Base-by-base conservation (phyloP, 306 rosid genomes). In the Pyrus communis region DNA sequence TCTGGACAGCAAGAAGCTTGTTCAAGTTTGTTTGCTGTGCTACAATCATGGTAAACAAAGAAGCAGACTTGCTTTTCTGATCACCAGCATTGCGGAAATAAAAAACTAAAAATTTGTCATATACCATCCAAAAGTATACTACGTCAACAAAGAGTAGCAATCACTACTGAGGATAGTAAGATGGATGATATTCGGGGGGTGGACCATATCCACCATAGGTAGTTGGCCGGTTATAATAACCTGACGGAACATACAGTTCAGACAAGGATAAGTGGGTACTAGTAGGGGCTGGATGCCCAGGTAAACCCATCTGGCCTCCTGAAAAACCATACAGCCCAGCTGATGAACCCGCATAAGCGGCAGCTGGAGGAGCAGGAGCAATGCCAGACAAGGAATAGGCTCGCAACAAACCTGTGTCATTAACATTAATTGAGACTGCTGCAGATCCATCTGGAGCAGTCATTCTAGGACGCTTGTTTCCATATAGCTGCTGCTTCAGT, bases 91-190 rank as follows among this genome's bases (percentile, higher is more conserved):
- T 75, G 80, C 60, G 45, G 45, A 42, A 27, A 73, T 63, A 75
- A 77, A 75, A 64, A 46, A 19, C 82, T 70, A 55, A 76, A 82
- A 73, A 46, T 42, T 42, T 42, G 82, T 38, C 35, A 58, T 55
- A 71, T 75, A 72, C 80, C 86, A 77, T 76, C 74, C 82, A 74
- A 73, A 65, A 81, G 76, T 80, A 77, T 78, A 81, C 77, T 30
- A 74, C 77, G 68, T 68, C 33, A 60, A 43, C 71, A 65, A 65
- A 76, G 72, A 28, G 68, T 38, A 74, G 76, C 52, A 35, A 69
- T 75, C 78, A 62, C 91, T 93, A 87, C 77, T 76, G 81, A 59
- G 89, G 91, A 82, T 83, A 82, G 86, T 82, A 85, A 65, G 90
- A 82, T 66, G 90, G 63, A 65, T 82, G 88, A 87, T 74, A 82